A percentile compares a stretch with the other conserved stretches of the same genome.
phyloP scores from a whole-genome alignment of 2,329 filamentous ascomycete genomes.

The Colletotrichum graminicola region DNA sequence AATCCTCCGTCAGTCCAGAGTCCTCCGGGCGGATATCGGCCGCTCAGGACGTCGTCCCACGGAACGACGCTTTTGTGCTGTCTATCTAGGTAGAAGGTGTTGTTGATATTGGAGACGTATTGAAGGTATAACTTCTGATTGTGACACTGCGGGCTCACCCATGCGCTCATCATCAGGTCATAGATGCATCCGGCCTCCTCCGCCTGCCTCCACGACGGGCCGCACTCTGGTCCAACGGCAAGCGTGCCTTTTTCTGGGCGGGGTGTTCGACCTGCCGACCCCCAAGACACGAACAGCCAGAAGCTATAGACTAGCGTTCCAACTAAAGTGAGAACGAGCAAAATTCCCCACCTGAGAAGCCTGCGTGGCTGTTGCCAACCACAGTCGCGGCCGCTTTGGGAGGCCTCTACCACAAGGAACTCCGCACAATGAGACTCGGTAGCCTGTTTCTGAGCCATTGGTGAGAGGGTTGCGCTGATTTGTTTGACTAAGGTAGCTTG shows the following conservation, averaged over 20 bases:
- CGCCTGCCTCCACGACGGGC: background rate
- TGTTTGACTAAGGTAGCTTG: too few relatives aligned
- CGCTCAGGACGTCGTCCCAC: background rate
- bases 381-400: too few relatives aligned
- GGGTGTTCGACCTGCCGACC: background rate
- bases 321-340: too few relatives aligned
- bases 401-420: too few relatives aligned
- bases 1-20: slow-evolving; percentile 13
- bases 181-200: slow-evolving; percentile 14
- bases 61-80: background rate
- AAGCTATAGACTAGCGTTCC: too few relatives aligned
- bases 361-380: too few relatives aligned
- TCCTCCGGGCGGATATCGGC: background rate
- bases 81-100: slow-evolving; percentile 8
- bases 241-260: background rate
- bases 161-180: slow-evolving; percentile 3
- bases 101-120: slow-evolving; percentile 7
- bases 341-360: too few relatives aligned
- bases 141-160: background rate
- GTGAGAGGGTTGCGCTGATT: too few relatives aligned
- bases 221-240: slow-evolving; percentile 1
- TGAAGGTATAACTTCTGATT: background rate
- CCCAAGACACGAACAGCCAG: slow-evolving; percentile 3
- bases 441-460: too few relatives aligned
- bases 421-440: too few relatives aligned